These are phyloP conservation scores for Jaenimonas drosophilae DNA, from an alignment of 208 protist genomes.

Conservation along the genomic window DNA sequence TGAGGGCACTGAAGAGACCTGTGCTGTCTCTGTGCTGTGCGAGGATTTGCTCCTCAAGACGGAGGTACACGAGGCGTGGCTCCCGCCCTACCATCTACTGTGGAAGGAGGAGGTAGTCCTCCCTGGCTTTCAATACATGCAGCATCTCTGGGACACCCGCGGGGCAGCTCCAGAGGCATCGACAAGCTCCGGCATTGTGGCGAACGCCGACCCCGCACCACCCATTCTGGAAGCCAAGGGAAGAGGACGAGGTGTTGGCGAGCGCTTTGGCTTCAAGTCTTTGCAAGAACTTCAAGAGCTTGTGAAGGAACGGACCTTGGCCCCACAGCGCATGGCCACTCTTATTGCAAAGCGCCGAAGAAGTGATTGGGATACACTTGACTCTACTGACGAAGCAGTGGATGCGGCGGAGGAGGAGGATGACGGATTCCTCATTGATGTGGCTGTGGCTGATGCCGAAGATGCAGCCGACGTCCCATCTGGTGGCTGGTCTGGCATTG, in stretches of 20 bases:
- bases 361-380: neutral
- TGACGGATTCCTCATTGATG: conserved; percentile 64
- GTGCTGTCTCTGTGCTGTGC: conserved; percentile 37
- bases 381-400: conserved; percentile 1
- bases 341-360: conserved; percentile 20
- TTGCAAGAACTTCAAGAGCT: too few species aligned
- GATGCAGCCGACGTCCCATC: neutral
- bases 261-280: too few species aligned
- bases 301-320: conserved; percentile 33
- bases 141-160: conserved; percentile 24
- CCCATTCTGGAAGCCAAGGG: neutral
- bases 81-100: conserved; percentile 28
- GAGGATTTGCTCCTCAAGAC: conserved; percentile 42
- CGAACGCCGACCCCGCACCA: neutral
- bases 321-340: conserved; percentile 42
- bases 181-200: neutral
- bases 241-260: conserved; percentile 1
- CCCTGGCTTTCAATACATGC: conserved; percentile 33
- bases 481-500: neutral
- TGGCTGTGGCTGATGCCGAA: conserved; percentile 25
- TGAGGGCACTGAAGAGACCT: conserved; percentile 36
- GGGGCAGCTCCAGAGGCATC: too few species aligned
- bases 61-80: conserved; percentile 78
- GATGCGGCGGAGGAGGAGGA: conserved; percentile 29
- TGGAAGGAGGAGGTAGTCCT: conserved; percentile 19